Conservation (phyloP, 352 stramenopile genomes). For the Globisporangium heterothallicum region DNA sequence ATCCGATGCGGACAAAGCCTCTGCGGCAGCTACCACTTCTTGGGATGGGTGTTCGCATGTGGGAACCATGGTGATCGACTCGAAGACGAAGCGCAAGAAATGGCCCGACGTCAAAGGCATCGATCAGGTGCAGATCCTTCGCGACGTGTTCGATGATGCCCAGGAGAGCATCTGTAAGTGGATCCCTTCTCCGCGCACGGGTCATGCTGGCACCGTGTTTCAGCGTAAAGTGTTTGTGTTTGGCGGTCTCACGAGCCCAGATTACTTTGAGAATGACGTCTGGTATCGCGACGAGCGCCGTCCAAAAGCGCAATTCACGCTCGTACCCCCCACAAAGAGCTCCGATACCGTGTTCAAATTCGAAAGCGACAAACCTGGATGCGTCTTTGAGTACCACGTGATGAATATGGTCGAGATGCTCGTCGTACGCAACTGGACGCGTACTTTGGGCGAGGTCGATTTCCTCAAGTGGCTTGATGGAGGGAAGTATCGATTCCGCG, state of each 20-base stretch:
- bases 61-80: slow-evolving; percentile 31
- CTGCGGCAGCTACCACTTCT: slow-evolving; percentile 11
- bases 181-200: slow-evolving; percentile 51
- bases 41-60: slow-evolving; percentile 66
- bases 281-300: slow-evolving; percentile 73
- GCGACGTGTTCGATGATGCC: slow-evolving; percentile 57
- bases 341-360: slow-evolving; percentile 86
- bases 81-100: slow-evolving; percentile 32
- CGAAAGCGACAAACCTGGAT: slow-evolving; percentile 79
- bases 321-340: slow-evolving; percentile 37
- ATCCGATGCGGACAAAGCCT: slow-evolving; percentile 1
- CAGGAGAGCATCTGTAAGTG: slow-evolving; percentile 64
- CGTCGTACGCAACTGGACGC: slow-evolving; percentile 81
- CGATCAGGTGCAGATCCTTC: slow-evolving; percentile 56
- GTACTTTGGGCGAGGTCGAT: slow-evolving; percentile 38
- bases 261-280: slow-evolving; percentile 80
- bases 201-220: slow-evolving; percentile 65
- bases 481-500: slow-evolving; percentile 88
- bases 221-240: slow-evolving; percentile 72
- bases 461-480: slow-evolving; percentile 54
- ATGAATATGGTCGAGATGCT: slow-evolving; percentile 75
- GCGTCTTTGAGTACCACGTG: slow-evolving; percentile 92
- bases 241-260: slow-evolving; percentile 53
- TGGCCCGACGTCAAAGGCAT: slow-evolving; percentile 62
- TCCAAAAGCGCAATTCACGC: slow-evolving; percentile 50